Evolutionary conservation across 768 basidiomycete species (phyloP), one percentile per base, ranked within the genome.

Genomic region (Dioszegia hungarica): DNA sequence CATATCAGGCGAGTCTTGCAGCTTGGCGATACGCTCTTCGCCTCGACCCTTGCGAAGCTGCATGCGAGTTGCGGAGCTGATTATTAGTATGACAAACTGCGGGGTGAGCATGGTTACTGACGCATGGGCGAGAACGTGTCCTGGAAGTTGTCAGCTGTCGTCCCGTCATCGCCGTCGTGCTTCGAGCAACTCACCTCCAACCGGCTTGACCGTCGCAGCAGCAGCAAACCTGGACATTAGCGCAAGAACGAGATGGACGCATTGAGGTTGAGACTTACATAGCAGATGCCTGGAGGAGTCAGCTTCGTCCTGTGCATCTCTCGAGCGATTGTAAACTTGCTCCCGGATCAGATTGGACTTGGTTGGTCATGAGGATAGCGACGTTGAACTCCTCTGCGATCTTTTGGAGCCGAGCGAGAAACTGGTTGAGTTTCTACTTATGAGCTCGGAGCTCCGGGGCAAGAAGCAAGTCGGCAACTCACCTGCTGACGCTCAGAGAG

Each of bases 331-430:
- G 11, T 8, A 31, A 20, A 59, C 70, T 90, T 46, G 91, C 92
- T 46, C 93, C 93, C 20, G 93, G 93, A 73, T 97, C 93, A 58
- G 92, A 89, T 89, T 68, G 62, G 53, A 66, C 91, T 81, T 94
- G 91, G 68, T 94, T 94, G 15, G 91, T 95, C 56, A 95, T 81
- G 28, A 95, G 80, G 40, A 97, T 82, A 12, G 84, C 87, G 61
- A 95, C 82, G 87, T 77, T 60, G 60, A 62, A 64, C 46, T 67
- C 94, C 74, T 98, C 93, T 0, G 90, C 85, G 28, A 98, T 80
- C 73, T 93, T 92, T 39, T 87, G 86, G 12, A 98, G 80, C 68
- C 90, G 90, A 5, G 90, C 89, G 14, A 97, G 82, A 71, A 87
- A 90, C 81, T 92, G 90, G 34, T 87, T 91, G 34, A 93, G 83